Base-by-base conservation (phyloP, 495 filamentous ascomycete genomes). In the Alectoria sarmentosa region DNA sequence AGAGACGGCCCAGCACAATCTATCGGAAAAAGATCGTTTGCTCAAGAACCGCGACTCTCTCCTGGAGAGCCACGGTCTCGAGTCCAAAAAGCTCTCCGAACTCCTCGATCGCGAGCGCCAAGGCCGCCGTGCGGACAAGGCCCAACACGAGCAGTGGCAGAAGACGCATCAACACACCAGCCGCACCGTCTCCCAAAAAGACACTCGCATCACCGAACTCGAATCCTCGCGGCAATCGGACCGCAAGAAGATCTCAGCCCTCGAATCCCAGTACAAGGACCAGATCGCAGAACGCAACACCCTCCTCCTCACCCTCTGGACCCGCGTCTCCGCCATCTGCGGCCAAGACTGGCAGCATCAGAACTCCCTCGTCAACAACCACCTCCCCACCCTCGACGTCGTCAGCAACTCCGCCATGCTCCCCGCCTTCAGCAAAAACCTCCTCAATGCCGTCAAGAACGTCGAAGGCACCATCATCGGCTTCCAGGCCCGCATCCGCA, bases 301-400 rank as follows among this genome's bases (percentile, higher is more conserved):
- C 44, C 82, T 98, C 54, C 83, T 96, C 36, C 83, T 95, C 17
- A 80, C 84, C 19, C 79, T 97, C 21, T 98, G 94, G 94, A 90
- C 90, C 61, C 84, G 91, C 36, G 80, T 98, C 19, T 90, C 88
- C 4, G 77, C 86, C 13, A 86, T 97, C 61, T 98, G 95, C 69
- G 94, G 94, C 37, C 79, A 83, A 0, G 94, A 98, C 71, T 98
- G 94, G 94, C 85, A 89, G 1, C 88, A 96, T 67, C 86, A 90
- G 66, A 92, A 98, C 69, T 88, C 86, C 65, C 84, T 95, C 48
- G 90, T 97, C 72, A 90, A 93, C 66, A 91, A 91, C 58, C 89
- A 92, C 60, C 77, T 92, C 10, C 90, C 91, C 0, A 89, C 86
- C 41, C 77, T 94, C 58, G 92, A 96, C 68, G 84, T 91, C 52